Conservation (phyloP, 768 basidiomycete species). For the Suillus tomentosus region DNA sequence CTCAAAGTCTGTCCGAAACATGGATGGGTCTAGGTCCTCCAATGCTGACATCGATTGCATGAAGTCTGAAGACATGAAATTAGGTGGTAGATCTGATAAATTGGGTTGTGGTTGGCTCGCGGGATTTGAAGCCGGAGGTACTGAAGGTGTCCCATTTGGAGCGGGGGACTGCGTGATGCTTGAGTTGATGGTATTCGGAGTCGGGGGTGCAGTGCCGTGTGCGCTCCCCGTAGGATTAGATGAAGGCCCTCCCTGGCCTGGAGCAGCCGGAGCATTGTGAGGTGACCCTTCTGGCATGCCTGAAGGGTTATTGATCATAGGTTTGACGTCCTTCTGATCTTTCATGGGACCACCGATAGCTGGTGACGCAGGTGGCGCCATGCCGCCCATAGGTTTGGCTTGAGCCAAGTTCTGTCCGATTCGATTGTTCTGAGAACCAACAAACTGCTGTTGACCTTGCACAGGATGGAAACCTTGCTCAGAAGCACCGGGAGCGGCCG, state of each 20-base stretch:
- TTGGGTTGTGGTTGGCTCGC: constrained; percentile 25
- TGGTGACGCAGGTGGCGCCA: constrained; percentile 56
- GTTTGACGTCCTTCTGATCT: constrained; percentile 38
- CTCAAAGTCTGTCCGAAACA: constrained; percentile 60
- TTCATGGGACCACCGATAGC: constrained; percentile 36
- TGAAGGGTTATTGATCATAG: constrained; percentile 30
- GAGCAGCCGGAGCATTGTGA: constrained; percentile 39
- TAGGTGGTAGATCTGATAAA: constrained; percentile 24
- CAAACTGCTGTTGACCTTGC: constrained; percentile 37
- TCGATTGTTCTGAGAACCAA: constrained; percentile 34
- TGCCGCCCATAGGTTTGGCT: constrained; percentile 45
- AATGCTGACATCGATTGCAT: constrained; percentile 46
- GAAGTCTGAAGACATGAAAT: constrained; percentile 39
- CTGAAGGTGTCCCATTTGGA: constrained; percentile 33
- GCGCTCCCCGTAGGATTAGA: constrained; percentile 19
- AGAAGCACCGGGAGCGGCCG: constrained; percentile 33
- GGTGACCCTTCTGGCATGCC: constrained; percentile 42
- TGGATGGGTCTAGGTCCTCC: constrained; percentile 39
- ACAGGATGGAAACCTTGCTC: constrained; percentile 44
- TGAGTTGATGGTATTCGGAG: constrained; percentile 35
- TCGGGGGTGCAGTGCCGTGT: constrained; percentile 40
- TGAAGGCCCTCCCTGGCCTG: constrained; percentile 24
- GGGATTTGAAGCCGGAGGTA: constrained; percentile 28
- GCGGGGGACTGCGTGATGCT: constrained; percentile 39
- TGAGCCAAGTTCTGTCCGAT: constrained; percentile 31